Percentiles rank a stretch among this genome's conserved stretches.
Conservation (phyloP, 176 grass and related monocot genomes). For the Eleusine indica region DNA sequence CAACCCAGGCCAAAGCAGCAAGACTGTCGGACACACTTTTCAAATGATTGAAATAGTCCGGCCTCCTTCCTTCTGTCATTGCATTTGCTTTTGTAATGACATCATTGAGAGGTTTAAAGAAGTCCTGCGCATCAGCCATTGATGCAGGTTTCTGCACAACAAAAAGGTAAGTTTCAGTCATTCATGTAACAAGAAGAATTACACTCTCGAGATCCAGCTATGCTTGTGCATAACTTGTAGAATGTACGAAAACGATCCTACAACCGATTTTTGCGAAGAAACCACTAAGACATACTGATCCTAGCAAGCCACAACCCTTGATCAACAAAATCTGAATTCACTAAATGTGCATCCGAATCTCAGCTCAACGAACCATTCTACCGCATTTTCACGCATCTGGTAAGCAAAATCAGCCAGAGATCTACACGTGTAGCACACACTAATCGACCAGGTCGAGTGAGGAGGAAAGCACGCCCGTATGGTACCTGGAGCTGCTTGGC, state of each 20-base stretch:
- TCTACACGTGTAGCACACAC: conserved; percentile 1
- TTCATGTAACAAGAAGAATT: background rate
- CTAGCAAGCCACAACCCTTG: background rate
- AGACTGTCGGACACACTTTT: conserved; percentile 91
- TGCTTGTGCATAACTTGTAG: conserved; percentile 1
- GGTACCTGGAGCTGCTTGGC: conserved; percentile 80
- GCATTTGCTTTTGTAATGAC: conserved; percentile 61
- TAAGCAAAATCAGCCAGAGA: conserved; percentile 4
- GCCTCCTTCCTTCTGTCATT: conserved; percentile 91
- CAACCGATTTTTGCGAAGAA: background rate
- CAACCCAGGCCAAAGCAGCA: conserved; percentile 85
- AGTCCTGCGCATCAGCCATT: conserved; percentile 60
- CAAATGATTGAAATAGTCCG: conserved; percentile 90
- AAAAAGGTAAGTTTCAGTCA: background rate
- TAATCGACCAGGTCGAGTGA: conserved; percentile 9
- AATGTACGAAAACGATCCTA: background rate
- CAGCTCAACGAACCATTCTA: conserved; percentile 17
- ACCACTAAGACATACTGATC: background rate
- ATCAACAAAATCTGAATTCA: conserved; percentile 1
- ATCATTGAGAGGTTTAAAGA: conserved; percentile 83
- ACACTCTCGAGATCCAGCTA: conserved; percentile 34
- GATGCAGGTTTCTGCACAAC: conserved; percentile 78
- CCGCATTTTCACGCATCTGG: background rate
- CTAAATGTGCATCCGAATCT: conserved; percentile 4
- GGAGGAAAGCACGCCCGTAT: background rate